A percentile compares a stretch with the other conserved stretches of the same genome.
These are phyloP conservation scores for Cyphellophora europaea DNA, from an alignment of 2,329 filamentous ascomycete genomes.

Conservation along the genomic window DNA sequence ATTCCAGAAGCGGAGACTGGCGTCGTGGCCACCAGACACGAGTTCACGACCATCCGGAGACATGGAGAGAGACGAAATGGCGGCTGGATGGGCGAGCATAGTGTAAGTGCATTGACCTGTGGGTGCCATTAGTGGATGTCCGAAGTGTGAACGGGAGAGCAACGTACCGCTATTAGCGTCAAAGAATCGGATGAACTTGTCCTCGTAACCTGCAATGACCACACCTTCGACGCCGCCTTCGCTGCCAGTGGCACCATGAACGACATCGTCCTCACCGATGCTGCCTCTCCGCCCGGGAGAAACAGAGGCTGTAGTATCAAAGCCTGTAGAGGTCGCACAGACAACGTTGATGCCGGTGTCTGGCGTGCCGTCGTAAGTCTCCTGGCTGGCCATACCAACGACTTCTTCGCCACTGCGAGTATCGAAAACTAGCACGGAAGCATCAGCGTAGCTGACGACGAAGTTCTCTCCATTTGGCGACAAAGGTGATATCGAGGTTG, in stretches of 20 bases:
- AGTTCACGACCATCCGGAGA: conserved; percentile 90
- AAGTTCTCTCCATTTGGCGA: conserved; percentile 75
- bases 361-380: conserved; percentile 83
- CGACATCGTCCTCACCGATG: conserved; percentile 63
- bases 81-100: conserved; percentile 91
- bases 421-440: conserved; percentile 83
- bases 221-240: conserved; percentile 81
- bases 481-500: conserved; percentile 89
- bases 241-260: conserved; percentile 74
- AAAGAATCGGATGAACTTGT: conserved; percentile 92
- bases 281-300: conserved; percentile 55
- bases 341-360: conserved; percentile 83
- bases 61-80: conserved; percentile 83
- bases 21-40: conserved; percentile 92
- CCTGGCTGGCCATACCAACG: conserved; percentile 82
- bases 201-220: conserved; percentile 93
- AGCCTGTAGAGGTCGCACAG: conserved; percentile 72
- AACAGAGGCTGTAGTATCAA: conserved; percentile 55
- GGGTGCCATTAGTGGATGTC: conserved; percentile 14
- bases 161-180: conserved; percentile 89
- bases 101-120: conserved; percentile 97
- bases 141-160: not conserved
- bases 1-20: conserved; percentile 92
- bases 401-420: conserved; percentile 86
- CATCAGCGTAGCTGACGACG: conserved; percentile 86